Evolutionary conservation across 2,329 filamentous ascomycete species (phyloP).

Genomic region (Sporothrix variecibatus): DNA sequence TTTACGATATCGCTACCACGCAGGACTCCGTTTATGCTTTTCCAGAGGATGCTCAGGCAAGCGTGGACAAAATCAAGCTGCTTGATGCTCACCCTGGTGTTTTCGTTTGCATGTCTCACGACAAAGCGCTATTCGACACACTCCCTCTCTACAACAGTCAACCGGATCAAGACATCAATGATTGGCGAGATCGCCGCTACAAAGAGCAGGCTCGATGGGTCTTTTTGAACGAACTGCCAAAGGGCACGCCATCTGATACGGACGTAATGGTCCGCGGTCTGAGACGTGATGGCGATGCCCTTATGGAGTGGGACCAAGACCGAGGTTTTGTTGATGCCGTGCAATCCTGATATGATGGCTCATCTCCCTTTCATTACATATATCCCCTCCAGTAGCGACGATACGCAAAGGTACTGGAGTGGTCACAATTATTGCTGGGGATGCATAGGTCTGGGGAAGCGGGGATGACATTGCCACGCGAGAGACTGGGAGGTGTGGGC

Average conservation of each 20-base stretch:
- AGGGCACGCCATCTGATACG: neutral
- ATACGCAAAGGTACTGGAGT: no score
- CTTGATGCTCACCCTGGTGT: neutral
- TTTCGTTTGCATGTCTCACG: neutral
- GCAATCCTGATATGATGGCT: neutral
- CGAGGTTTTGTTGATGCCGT: neutral
- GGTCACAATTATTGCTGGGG: no score
- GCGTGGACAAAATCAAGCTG: neutral
- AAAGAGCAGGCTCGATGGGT: neutral
- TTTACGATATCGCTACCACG: neutral
- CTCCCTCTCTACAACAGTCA: neutral
- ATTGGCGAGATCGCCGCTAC: neutral
- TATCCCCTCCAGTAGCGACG: no score
- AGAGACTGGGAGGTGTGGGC: neutral
- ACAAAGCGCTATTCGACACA: neutral
- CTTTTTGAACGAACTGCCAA: slow-evolving; percentile 6
- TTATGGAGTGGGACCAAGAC: neutral
- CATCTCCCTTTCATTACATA: neutral
- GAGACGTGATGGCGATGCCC: neutral
- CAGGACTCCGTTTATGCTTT: neutral
- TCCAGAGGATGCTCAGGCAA: neutral
- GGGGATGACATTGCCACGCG: neutral
- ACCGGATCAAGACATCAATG: neutral
- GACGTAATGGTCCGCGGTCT: neutral
- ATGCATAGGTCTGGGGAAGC: neutral